These are phyloP conservation scores for Pontederia paniculata DNA, from an alignment of 176 grass and related monocot genomes.

Conservation along the genomic window DNA sequence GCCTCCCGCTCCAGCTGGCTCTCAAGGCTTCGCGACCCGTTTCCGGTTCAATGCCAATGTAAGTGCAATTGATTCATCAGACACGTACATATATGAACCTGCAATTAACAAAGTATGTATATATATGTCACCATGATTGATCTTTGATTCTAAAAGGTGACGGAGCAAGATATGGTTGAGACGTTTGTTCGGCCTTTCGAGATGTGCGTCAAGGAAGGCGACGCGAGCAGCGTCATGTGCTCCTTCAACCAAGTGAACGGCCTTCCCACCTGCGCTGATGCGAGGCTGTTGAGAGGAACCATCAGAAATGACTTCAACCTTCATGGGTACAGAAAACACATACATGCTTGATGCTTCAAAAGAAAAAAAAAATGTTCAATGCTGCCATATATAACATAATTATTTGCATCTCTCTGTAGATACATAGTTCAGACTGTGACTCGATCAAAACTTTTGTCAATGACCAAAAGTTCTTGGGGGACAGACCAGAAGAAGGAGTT, in stretches of 20 bases:
- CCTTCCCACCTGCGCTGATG: neutral
- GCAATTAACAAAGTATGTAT: too few relatives aligned
- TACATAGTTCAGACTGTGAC: slow-evolving; percentile 6
- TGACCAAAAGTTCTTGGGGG: neutral
- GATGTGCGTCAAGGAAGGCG: slow-evolving; percentile 2
- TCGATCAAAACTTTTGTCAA: neutral
- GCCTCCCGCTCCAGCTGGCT: too few relatives aligned
- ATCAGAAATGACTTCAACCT: neutral
- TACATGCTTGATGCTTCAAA: neutral
- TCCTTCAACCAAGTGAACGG: slow-evolving; percentile 2
- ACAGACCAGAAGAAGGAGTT: neutral
- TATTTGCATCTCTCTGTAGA: neutral
- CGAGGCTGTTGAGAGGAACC: neutral
- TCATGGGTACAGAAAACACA: neutral
- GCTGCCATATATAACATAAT: too few relatives aligned
- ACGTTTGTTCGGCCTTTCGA: slow-evolving; percentile 4
- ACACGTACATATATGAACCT: neutral
- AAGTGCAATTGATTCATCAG: neutral
- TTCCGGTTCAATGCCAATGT: too few relatives aligned
- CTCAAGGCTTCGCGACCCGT: too few relatives aligned
- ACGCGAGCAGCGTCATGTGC: slow-evolving; percentile 4
- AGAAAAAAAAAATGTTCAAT: too few relatives aligned
- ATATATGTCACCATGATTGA: neutral
- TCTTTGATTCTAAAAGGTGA: neutral
- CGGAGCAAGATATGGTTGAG: slow-evolving; percentile 5